Evolutionary conservation across 345 rosid genomes (phyloP), one percentile per base, ranked within the genome.

Genomic region (Linum tenue): DNA sequence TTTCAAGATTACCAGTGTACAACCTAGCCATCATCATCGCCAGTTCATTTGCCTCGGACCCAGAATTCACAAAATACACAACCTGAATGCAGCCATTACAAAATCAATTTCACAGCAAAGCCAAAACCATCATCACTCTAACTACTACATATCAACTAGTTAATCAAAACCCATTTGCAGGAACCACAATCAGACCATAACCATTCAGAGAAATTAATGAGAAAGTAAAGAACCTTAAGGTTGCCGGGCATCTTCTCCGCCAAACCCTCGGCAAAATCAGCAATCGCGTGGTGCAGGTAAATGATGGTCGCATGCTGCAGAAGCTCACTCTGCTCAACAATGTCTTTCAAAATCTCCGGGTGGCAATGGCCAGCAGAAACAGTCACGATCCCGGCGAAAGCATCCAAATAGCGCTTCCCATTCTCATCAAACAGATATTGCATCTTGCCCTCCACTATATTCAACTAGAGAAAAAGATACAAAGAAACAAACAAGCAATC

Each of bases 401-500:
- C 96, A 70, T 94, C 96, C 8, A 94, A 76, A 65, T 88, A 94
- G 10, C 94, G 74, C 82, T 64, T 78, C 61, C 99, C 95, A 16
- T 17, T 74, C 74, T 94, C 97, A 69, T 94, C 99, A 73, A 79
- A 90, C 85, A 94, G 62, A 67, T 94, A 94, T 36, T 90, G 97
- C 99, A 94, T 94, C 82, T 88, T 94, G 64, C 98, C 99, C 82
- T 94, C 96, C 2, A 90, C 97, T 16, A 94, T 94, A 67, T 90
- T 94, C 63, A 94, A 69, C 97, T 92, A 17, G 7, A n/a, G 7
- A 3, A 1, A 1, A 1, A 3, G 39, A 12, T 4, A 22, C 1
- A 59, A 41, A 6, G 17, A 31, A 22, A 22, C 36, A 56, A 2
- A 5, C 5, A 40, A 51, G 22, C 4, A 15, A 22, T 22, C 31